Base-by-base conservation (phyloP, 345 rosid genomes). In the Salix dunnii region DNA sequence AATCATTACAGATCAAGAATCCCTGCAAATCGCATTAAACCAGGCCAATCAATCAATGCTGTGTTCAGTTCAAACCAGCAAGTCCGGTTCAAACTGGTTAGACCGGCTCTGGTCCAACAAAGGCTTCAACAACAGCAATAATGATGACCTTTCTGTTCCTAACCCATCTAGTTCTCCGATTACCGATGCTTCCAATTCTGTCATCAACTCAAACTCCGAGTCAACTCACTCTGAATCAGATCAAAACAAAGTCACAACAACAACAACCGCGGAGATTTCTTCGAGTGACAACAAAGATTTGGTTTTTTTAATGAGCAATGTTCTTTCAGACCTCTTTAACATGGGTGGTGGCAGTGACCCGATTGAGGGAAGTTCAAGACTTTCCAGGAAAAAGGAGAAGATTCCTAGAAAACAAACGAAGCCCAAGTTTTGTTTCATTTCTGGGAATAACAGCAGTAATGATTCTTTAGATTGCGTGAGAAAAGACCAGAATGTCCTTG, bases 51-150 rank as follows among this genome's bases (percentile, higher is more conserved):
- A 58, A 58, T 10, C 28, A 58, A 58, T 58, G 63, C 28, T 58
- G 63, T 58, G 63, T 9, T 58, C 63, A 58, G 63, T 23, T 58
- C 27, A 58, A 23, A 58, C 63, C 63, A 58, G 63, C 63, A 58
- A 58, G 86, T 85, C 94, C 78, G 79, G 82, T 53, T 86, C 94
- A 21, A 89, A 82, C 80, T 95, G 99, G 97, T 88, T 95, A 63
- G 91, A 89, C 80, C 96, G 99, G 16, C 95, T 94, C 73, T 91
- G 98, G 18, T 82, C 94, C 71, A 88, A 72, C 85, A 94, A 84
- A 82, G 98, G 98, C 81, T 76, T 94, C 70, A 87, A 96, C 17
- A 60, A 80, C 43, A 87, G 77, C 60, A 18, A 20, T 1, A 3
- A 66, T 58, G 93, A 88, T 30, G 77, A 87, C 80, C 83, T 84